phyloP scores from a whole-genome alignment of 306 rosid genomes.

The cucumber (Cucumis sativus) region DNA sequence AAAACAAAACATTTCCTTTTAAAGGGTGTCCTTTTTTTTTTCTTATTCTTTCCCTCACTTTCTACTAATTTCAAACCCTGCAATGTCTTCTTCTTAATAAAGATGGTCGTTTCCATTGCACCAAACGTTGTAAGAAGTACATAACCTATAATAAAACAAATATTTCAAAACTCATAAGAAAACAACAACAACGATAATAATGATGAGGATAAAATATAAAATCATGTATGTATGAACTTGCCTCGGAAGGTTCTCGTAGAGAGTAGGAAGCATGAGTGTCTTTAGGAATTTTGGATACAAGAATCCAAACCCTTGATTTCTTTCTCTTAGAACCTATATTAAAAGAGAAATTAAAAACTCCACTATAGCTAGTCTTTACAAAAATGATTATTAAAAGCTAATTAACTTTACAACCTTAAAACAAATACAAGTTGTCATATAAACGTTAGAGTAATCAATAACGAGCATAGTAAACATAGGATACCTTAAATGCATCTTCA shows the following conservation, averaged over 20 bases:
- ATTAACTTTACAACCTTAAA: neutral
- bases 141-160: slow-evolving; percentile 1
- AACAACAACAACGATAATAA: neutral
- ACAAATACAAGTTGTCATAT: neutral
- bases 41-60: neutral
- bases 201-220: neutral
- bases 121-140: slow-evolving; percentile 12
- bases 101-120: slow-evolving; percentile 12
- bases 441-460: no score
- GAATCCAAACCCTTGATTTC: slow-evolving; percentile 86
- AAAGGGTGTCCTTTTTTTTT: neutral
- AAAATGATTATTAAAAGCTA: neutral
- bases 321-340: slow-evolving; percentile 52
- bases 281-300: slow-evolving; percentile 80
- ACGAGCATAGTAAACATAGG: neutral
- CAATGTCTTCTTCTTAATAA: slow-evolving; percentile 1
- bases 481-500: slow-evolving; percentile 98
- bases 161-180: neutral
- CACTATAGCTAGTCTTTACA: neutral
- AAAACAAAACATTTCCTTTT: neutral
- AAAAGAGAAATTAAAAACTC: neutral
- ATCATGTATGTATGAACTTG: slow-evolving; percentile 15
- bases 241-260: slow-evolving; percentile 87
- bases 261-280: slow-evolving; percentile 82
- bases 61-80: slow-evolving; percentile 1